A percentile compares a stretch with the other conserved stretches of the same genome.
Evolutionary conservation across 1,284 basidiomycete species (phyloP).

Genomic region (Cryptococcus amylolentus): DNA sequence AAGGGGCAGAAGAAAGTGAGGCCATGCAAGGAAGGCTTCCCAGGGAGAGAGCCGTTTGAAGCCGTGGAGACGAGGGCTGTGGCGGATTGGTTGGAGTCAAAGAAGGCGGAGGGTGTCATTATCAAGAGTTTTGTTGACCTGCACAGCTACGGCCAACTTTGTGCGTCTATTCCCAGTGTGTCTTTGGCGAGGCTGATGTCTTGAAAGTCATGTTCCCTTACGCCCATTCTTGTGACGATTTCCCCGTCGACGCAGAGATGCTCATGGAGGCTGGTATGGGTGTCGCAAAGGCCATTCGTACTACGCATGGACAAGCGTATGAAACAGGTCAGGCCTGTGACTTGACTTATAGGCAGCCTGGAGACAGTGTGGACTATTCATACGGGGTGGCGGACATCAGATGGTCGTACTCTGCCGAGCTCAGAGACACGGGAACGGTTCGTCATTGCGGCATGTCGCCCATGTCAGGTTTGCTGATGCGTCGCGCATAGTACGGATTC

Average conservation of each 20-base stretch:
- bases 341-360: slow-evolving; percentile 63
- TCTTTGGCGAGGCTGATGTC: neutral
- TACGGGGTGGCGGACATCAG: slow-evolving; percentile 64
- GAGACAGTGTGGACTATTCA: slow-evolving; percentile 73
- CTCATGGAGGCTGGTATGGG: slow-evolving; percentile 72
- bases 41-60: slow-evolving; percentile 68
- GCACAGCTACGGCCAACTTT: slow-evolving; percentile 77
- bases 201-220: slow-evolving; percentile 60
- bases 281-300: slow-evolving; percentile 61
- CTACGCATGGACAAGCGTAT: slow-evolving; percentile 57
- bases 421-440: slow-evolving; percentile 78
- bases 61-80: slow-evolving; percentile 71
- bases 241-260: slow-evolving; percentile 74
- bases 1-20: slow-evolving; percentile 18
- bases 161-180: slow-evolving; percentile 52
- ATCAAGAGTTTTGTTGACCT: slow-evolving; percentile 69
- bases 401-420: slow-evolving; percentile 71
- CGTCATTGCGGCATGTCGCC: slow-evolving; percentile 34
- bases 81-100: slow-evolving; percentile 62
- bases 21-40: slow-evolving; percentile 69
- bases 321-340: slow-evolving; percentile 66
- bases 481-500: slow-evolving; percentile 65
- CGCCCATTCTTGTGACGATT: slow-evolving; percentile 65
- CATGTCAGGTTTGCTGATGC: neutral
- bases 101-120: slow-evolving; percentile 35